Base-by-base conservation (phyloP, 176 grass and related monocot species). In the Rhynchospora breviuscula region DNA sequence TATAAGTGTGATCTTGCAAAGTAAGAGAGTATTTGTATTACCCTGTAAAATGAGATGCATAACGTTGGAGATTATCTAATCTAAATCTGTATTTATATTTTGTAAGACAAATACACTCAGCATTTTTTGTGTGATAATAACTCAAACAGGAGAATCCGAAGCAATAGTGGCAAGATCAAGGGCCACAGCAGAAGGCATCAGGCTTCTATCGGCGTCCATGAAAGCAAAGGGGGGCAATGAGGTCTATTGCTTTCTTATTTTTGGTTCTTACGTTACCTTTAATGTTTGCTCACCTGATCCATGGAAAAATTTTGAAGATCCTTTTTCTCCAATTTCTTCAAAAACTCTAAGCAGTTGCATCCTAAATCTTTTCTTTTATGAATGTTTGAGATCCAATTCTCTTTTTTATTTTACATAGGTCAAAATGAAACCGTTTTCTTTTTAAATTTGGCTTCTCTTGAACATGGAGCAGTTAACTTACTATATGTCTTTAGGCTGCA, bases 111-210 rank as follows among this genome's bases (percentile, higher is more conserved):
- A 72, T 40, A 53, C 10, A 47, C 44, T 82, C n/a, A 66, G 11
- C 15, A 66, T 67, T 54, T 54, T 67, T 46, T 40, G 10, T 67
- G n/a, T 51, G 44, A 46, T 49, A 48, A 81, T 63, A 53, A 67
- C 43, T 82, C 70, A 67, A 68, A 60, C 91, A 99, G 93, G 93
- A 87, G 91, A 90, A 87, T 91, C 96, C 80, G 87, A 93, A 89
- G 96, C 91, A 0, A 95, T 99, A 81, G 64, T 99, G 79, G 89
- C 91, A 58, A 95, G 84, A 74, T 99, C 96, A 69, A 70, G 85
- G 81, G 96, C 93, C 63, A 93, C 96, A 8, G 89, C 96, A 57
- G 81, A 87, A 21, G 91, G 93, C 53, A 90, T 99, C 21, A 91
- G 85, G 57, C n/a, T 93, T 83, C 84, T 95, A 59, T 95, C 93